Percentiles rank a stretch among this genome's conserved stretches.
Conservation (phyloP, 805 yeast species). For the Yarrowia sp. region DNA sequence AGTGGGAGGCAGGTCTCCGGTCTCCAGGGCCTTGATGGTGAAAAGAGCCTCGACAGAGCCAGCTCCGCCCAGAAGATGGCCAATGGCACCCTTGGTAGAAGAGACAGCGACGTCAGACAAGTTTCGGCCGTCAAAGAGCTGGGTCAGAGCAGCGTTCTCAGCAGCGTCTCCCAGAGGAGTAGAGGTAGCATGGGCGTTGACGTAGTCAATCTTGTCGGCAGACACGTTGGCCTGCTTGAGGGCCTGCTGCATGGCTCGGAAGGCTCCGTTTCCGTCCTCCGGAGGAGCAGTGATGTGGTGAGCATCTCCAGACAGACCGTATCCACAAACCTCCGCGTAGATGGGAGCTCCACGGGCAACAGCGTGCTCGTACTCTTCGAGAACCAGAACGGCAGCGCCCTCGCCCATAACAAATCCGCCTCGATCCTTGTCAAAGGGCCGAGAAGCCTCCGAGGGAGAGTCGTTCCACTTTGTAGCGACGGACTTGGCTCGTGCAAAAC, state of each 20-base stretch:
- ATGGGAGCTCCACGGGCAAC: slow-evolving; percentile 57
- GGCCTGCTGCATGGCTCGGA: slow-evolving; percentile 77
- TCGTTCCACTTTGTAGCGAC: slow-evolving; percentile 64
- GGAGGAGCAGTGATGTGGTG: slow-evolving; percentile 90
- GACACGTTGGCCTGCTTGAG: slow-evolving; percentile 49
- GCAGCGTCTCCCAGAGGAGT: slow-evolving; percentile 87
- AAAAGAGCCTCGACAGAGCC: slow-evolving; percentile 91
- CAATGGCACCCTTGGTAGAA: slow-evolving; percentile 88
- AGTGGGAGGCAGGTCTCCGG: slow-evolving; percentile 71
- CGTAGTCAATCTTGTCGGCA: slow-evolving; percentile 59
- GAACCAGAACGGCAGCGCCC: slow-evolving; percentile 78
- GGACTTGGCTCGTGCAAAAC: slow-evolving; percentile 86
- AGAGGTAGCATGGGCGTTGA: slow-evolving; percentile 97
- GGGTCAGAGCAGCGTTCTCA: slow-evolving; percentile 70
- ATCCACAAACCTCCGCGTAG: slow-evolving; percentile 80
- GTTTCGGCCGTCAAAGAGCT: slow-evolving; percentile 45
- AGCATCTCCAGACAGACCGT: slow-evolving; percentile 91
- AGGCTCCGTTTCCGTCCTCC: slow-evolving; percentile 80
- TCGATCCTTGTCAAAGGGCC: slow-evolving; percentile 81
- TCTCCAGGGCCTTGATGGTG: slow-evolving; percentile 62
- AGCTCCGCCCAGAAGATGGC: slow-evolving; percentile 93
- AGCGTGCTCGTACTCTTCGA: slow-evolving; percentile 81
- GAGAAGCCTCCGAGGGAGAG: slow-evolving; percentile 61
- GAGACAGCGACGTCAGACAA: slow-evolving; percentile 47
- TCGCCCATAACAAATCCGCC: slow-evolving; percentile 91